Evolutionary conservation across 2,329 filamentous ascomycete genomes (phyloP), one percentile per base, ranked within the genome.

Genomic region (Colletotrichum camelliae): DNA sequence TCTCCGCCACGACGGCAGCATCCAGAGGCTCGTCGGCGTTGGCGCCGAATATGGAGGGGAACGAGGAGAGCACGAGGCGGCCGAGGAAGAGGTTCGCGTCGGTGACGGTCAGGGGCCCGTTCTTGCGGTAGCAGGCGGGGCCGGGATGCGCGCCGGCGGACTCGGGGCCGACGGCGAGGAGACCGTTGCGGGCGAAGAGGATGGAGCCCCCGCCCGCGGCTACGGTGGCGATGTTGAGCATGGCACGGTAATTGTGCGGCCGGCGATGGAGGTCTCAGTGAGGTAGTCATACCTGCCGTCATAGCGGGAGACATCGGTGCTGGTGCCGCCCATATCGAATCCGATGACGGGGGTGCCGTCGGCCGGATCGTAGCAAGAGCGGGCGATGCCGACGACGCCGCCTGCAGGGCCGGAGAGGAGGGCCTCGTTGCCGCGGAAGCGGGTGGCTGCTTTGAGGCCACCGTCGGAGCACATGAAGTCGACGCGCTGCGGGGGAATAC

Each of bases 171-270:
- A 94, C 93, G 0, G 93, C 91, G 39, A 95, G 93, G 0, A 95
- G 86, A 0, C 94, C 93, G 73, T 95, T 95, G 67, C 89, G 89
- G 85, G 91, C 94, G 77, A 93, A 91, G 1, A 95, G 84, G 7
- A 88, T 87, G 1, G 85, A 87, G 8, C 88, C 88, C 48, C 88
- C 88, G 5, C 87, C 87, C 21, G 87, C 87, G 9, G 87, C 87
- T 4, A 95, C 93, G 1, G 93, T 95, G 81, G 94, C 94, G 83
- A 95, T 95, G 79, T 95, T 93, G 2, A 95, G 87, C 79, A 94
- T 93, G 0, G 93, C 3, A 91, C 92, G 75, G 94, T 92, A 15
- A 95, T 94, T 1, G 92, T 93, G 1, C 94, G 91, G 31, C 93
- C 92, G 0, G 93, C 93, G 5, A 93, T 92, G 1, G 93, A 94